phyloP scores from a whole-genome alignment of 345 rosid genomes.

The Camelina laxa region DNA sequence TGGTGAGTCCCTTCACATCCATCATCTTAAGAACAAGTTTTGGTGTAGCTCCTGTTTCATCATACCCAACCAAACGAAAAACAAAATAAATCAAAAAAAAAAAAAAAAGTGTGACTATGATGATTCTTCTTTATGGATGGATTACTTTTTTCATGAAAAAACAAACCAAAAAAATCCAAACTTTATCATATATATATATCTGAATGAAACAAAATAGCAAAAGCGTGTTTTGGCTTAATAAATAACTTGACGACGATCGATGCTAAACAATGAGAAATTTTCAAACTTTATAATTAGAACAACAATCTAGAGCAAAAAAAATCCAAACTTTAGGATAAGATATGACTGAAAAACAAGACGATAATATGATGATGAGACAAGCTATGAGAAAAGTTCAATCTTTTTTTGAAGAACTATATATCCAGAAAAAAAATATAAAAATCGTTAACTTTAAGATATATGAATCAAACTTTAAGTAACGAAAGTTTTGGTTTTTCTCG shows the following conservation, averaged over 20 bases:
- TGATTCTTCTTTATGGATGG: conserved; percentile 20
- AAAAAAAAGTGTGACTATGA: conserved; percentile 20
- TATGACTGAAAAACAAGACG: conserved; percentile 4
- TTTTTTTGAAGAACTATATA: too few relatives aligned
- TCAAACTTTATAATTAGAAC: background rate
- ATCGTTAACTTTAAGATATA: background rate
- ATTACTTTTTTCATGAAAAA: background rate
- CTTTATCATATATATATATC: background rate
- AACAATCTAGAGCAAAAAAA: background rate
- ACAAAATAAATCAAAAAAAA: background rate
- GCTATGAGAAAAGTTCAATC: background rate
- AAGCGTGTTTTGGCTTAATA: background rate
- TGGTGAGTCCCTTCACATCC: conserved; percentile 98
- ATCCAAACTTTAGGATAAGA: conserved; percentile 14
- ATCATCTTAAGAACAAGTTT: conserved; percentile 95
- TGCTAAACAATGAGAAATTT: background rate
- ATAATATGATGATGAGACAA: background rate
- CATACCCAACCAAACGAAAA: conserved; percentile 12
- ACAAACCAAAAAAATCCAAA: background rate
- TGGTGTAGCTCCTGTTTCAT: conserved; percentile 80
- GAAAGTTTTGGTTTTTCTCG: background rate
- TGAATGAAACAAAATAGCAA: background rate
- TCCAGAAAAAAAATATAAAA: background rate
- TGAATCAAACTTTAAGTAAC: background rate
- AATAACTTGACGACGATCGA: background rate